phyloP scores from a whole-genome alignment of 1,284 basidiomycete species.

The Rhodotorula sp. region DNA sequence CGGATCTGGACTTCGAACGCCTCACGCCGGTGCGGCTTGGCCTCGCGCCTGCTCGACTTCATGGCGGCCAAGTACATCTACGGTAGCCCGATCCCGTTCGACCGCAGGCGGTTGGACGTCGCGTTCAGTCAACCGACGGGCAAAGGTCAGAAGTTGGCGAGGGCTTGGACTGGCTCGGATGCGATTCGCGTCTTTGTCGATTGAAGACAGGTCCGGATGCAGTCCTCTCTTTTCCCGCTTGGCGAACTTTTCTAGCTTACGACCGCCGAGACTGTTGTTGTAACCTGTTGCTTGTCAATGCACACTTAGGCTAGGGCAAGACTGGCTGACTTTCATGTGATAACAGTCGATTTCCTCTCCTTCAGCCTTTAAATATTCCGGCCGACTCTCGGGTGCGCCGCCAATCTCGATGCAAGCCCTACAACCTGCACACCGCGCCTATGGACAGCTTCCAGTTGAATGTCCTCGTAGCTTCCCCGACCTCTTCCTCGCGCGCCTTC shows the following conservation, averaged over 20 bases:
- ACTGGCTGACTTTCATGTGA: too few relatives aligned
- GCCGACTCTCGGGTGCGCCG: too few relatives aligned
- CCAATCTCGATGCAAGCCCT: too few relatives aligned
- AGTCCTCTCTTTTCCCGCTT: too few relatives aligned
- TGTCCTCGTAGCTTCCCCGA: too few relatives aligned
- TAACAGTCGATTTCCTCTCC: too few relatives aligned
- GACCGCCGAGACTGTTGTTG: neutral
- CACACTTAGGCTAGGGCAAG: neutral
- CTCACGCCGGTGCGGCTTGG: slow-evolving; percentile 49
- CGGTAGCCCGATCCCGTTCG: slow-evolving; percentile 47
- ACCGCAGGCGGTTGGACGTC: slow-evolving; percentile 46
- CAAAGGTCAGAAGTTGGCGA: slow-evolving; percentile 51
- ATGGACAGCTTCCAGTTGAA: too few relatives aligned
- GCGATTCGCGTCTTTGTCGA: slow-evolving; percentile 42
- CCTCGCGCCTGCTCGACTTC: slow-evolving; percentile 48
- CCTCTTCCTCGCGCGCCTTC: too few relatives aligned
- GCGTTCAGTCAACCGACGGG: slow-evolving; percentile 55
- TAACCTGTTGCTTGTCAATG: neutral
- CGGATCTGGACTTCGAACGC: slow-evolving; percentile 53
- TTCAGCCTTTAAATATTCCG: too few relatives aligned
- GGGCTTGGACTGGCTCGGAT: slow-evolving; percentile 47
- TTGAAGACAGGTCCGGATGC: neutral
- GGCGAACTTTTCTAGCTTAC: neutral
- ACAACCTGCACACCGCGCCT: too few relatives aligned
- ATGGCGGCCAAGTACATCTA: slow-evolving; percentile 51